Evolutionary conservation across 2,329 filamentous ascomycete species (phyloP).

Genomic region (Chlorencoelia australis): DNA sequence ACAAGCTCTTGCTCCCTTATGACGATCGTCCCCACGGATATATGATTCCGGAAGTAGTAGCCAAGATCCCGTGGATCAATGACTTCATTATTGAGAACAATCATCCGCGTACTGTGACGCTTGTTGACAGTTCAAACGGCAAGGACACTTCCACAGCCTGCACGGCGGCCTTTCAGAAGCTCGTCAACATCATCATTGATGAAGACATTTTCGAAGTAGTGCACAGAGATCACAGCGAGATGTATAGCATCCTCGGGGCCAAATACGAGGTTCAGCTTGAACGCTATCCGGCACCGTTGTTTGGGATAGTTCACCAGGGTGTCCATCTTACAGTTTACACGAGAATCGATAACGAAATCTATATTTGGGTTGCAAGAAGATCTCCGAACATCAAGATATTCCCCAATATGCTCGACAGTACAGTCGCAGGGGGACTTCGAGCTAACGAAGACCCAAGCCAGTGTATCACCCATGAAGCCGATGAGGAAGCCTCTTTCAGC

Average conservation of each 20-base stretch:
- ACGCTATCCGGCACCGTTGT: slow-evolving; percentile 2
- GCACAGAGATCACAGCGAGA: slow-evolving; percentile 33
- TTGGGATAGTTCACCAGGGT: slow-evolving; percentile 28
- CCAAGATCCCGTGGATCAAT: slow-evolving; percentile 36
- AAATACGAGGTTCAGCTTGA: slow-evolving; percentile 9
- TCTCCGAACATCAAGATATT: slow-evolving; percentile 60
- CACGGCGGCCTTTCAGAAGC: slow-evolving; percentile 30
- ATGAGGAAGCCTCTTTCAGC: slow-evolving; percentile 61
- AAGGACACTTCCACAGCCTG: slow-evolving; percentile 22
- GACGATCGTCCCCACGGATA: slow-evolving; percentile 40
- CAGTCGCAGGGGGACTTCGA: slow-evolving; percentile 67
- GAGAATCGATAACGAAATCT: slow-evolving; percentile 29
- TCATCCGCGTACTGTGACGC: slow-evolving; percentile 25
- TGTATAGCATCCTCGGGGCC: slow-evolving; percentile 22
- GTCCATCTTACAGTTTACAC: slow-evolving; percentile 48
- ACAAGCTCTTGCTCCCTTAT: slow-evolving; percentile 35
- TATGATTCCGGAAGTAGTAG: slow-evolving; percentile 35
- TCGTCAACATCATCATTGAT: slow-evolving; percentile 29
- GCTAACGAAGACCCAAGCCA: slow-evolving; percentile 54
- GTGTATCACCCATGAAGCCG: slow-evolving; percentile 59
- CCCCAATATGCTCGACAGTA: slow-evolving; percentile 65
- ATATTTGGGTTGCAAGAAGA: slow-evolving; percentile 63
- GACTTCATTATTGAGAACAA: slow-evolving; percentile 28
- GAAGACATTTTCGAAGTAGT: slow-evolving; percentile 28
- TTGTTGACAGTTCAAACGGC: slow-evolving; percentile 16